Percentiles rank a stretch among this genome's conserved stretches.
These are phyloP conservation scores for Pseudopyricularia javanii DNA, from an alignment of 2,329 filamentous ascomycete species.

Conservation along the genomic window DNA sequence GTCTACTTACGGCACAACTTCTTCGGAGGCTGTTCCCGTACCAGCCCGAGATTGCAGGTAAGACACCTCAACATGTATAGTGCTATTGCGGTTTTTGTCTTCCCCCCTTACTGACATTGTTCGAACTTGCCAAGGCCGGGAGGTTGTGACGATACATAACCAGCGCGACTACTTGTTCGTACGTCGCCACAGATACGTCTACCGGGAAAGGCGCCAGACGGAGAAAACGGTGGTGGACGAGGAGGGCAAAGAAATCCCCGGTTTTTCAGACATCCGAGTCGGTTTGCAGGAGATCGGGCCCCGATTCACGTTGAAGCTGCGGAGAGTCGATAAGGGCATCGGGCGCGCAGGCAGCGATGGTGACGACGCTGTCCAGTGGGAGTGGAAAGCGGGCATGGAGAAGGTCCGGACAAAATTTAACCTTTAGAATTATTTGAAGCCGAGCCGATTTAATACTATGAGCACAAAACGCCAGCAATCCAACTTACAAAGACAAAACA, in stretches of 20 bases:
- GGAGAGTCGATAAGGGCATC: conserved; percentile 84
- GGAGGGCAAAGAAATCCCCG: conserved; percentile 73
- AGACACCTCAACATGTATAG: neutral
- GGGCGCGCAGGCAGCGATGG: conserved; percentile 54
- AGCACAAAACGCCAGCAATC: neutral
- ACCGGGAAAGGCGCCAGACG: conserved; percentile 73
- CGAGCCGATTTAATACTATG: neutral
- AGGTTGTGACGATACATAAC: conserved; percentile 88
- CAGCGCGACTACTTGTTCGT: conserved; percentile 96
- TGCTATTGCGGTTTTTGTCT: neutral
- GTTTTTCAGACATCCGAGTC: conserved; percentile 73
- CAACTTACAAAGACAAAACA: neutral
- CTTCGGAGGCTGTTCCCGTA: conserved; percentile 73
- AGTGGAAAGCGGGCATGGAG: conserved; percentile 94
- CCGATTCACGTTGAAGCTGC: conserved; percentile 62
- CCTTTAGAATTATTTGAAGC: conserved; percentile 38
- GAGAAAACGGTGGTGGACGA: conserved; percentile 77
- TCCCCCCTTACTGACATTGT: neutral
- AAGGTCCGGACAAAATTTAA: conserved; percentile 91
- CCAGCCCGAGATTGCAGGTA: conserved; percentile 67
- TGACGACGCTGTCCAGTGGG: conserved; percentile 74
- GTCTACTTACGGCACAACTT: conserved; percentile 73
- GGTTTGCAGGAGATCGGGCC: conserved; percentile 87
- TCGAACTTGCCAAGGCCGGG: conserved; percentile 45
- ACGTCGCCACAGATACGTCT: conserved; percentile 79